These are phyloP conservation scores for Tricholoma sp. DNA, from an alignment of 768 basidiomycete species.

Conservation along the genomic window DNA sequence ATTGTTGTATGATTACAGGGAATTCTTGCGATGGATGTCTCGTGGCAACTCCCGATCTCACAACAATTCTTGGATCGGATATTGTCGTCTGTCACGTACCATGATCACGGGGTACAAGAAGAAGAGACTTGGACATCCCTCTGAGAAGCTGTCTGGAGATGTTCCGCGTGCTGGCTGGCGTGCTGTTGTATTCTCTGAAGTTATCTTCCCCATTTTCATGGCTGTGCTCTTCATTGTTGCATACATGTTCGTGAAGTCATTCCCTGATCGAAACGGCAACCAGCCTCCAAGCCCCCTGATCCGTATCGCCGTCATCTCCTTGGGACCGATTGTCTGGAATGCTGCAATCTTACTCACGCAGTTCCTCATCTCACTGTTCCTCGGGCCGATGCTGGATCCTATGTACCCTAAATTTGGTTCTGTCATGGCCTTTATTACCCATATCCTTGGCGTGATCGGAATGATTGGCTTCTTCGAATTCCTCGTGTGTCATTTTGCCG, in stretches of 20 bases:
- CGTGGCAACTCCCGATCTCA: slow-evolving; percentile 97
- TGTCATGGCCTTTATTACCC: slow-evolving; percentile 87
- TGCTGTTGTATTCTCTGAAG: slow-evolving; percentile 82
- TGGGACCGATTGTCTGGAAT: slow-evolving; percentile 96
- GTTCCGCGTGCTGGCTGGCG: slow-evolving; percentile 92
- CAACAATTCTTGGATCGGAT: slow-evolving; percentile 98
- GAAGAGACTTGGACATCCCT: slow-evolving; percentile 94
- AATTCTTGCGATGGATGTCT: slow-evolving; percentile 99
- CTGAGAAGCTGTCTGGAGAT: slow-evolving; percentile 94
- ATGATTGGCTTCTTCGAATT: slow-evolving; percentile 96
- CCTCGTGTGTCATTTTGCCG: slow-evolving; percentile 50
- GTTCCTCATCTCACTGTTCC: slow-evolving; percentile 88
- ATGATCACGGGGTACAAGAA: slow-evolving; percentile 99
- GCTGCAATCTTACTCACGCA: slow-evolving; percentile 80
- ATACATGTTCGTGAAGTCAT: slow-evolving; percentile 91
- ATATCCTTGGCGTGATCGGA: slow-evolving; percentile 75
- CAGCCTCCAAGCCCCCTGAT: slow-evolving; percentile 80
- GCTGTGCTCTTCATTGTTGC: slow-evolving; percentile 83
- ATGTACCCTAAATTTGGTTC: slow-evolving; percentile 88
- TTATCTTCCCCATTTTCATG: slow-evolving; percentile 81
- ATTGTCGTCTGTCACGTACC: slow-evolving; percentile 95
- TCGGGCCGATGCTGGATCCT: slow-evolving; percentile 85
- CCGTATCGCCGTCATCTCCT: slow-evolving; percentile 86
- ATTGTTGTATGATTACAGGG: slow-evolving; percentile 43
- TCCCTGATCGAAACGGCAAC: slow-evolving; percentile 57